Evolutionary conservation across 495 filamentous ascomycete species (phyloP), one percentile per base, ranked within the genome.

Genomic region (Talaromyces thailandensis): DNA sequence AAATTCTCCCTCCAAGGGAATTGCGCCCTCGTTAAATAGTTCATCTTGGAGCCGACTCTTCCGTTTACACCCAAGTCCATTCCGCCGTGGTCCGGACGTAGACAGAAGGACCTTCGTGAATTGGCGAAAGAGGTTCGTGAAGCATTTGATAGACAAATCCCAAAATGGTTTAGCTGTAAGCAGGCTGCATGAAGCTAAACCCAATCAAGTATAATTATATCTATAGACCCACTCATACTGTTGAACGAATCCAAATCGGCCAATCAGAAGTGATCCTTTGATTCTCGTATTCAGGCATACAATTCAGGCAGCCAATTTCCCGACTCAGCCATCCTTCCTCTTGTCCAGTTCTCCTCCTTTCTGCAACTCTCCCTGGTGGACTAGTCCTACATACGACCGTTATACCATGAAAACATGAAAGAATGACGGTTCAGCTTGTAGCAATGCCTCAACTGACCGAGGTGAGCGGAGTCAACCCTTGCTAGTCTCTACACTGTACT

Each of bases 361-460:
- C 18, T 48, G n/a, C 11, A 48, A 48, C 14, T 8, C 43, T 48
- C 7, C 43, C n/a, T 1, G n/a, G 18, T 23, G 0, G 25, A 2
- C 12, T 28, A 5, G 12, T 24, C 6, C 51, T 55, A 14, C 0
- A 55, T 55, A 28, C 51, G 21, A 1, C 7, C 21, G 5, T 16
- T 12, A 28, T 55, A 2, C 6, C n/a, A 14, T 3, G 1, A 14
- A 0, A 4, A 28, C 6, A 23, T 26, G 23, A 7, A 12, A 12
- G 16, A 26, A 55, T 55, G 51, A 7, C 51, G 6, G 11, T 75
- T 58, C 70, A 69, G 66, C 70, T 78, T 35, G 64, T 65, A 63
- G 57, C 65, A 53, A 76, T 75, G 69, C 67, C 73, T 62, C 73
- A 78, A 65, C 67, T 78, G 65, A 69, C 73, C 62, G 74, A 75